Evolutionary conservation across 352 stramenopile species (phyloP).

Genomic region (Phytophthora boehmeriae): DNA sequence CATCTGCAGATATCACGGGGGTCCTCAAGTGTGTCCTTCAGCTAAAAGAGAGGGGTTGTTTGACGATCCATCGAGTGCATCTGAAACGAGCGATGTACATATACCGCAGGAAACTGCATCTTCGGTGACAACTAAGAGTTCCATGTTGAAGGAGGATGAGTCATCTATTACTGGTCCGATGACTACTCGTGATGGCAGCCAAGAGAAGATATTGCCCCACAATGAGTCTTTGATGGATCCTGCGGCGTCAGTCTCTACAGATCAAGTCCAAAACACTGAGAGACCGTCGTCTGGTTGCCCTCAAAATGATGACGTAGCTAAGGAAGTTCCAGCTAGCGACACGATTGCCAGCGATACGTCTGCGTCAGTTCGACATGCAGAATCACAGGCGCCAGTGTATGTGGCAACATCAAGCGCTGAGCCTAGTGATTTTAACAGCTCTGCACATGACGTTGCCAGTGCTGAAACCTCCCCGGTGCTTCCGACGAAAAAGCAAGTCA

Average conservation of each 20-base stretch:
- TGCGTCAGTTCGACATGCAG: not conserved
- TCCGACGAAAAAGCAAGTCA: not conserved
- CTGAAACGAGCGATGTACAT: not conserved
- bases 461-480: not conserved
- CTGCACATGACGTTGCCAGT: not conserved
- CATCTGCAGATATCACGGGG: not conserved
- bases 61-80: not conserved
- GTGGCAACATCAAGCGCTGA: constrained; percentile 19
- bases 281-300: not conserved
- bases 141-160: not conserved
- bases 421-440: not conserved
- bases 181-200: not conserved
- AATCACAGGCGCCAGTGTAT: not conserved
- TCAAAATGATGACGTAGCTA: constrained; percentile 18
- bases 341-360: constrained; percentile 8
- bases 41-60: not conserved
- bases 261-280: not conserved
- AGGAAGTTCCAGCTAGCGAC: not conserved
- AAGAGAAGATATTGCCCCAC: not conserved
- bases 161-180: not conserved
- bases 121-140: not conserved
- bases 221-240: not conserved
- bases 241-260: not conserved
- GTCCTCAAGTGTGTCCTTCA: not conserved
- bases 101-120: not conserved